Base-by-base conservation (phyloP, 352 stramenopile genomes). In the Phytophthora macrochlamydospora region DNA sequence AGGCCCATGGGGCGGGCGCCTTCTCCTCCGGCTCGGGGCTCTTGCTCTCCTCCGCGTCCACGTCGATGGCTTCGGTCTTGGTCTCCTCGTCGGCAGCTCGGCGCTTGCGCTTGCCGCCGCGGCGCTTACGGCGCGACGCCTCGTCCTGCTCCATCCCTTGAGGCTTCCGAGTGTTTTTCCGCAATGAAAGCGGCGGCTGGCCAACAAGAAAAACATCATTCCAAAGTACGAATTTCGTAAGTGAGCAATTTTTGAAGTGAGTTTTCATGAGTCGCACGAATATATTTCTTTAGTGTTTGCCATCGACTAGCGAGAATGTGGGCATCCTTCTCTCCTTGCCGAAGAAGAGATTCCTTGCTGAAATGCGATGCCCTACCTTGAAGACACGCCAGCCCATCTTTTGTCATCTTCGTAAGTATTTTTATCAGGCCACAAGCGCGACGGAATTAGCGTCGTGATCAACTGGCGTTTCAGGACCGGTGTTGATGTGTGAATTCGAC, bases 1-100 rank as follows among this genome's bases (percentile, higher is more conserved):
- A 93, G n/a, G 57, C 75, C 85, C 85, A 93, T 56, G 85, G 65
- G 18, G 57, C 59, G 8, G 63, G 48, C 5, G 52, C 58, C 8
- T 68, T 53, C 30, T 69, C 32, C 32, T 73, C 18, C 8, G 38
- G 18, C 28, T 67, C 46, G 33, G 14, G 31, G 32, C 24, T 37
- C 30, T 33, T 46, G 6, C 48, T 55, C 14, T 31, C 14, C 2
- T 61, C 48, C 28, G 63, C 51, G 48, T 38, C 43, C 43, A 63
- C 40, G 8, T 8, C 54, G 18, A 24, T 31, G 32, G 12, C 51
- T 24, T 13, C 53, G 32, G 45, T 63, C 46, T 72, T 61, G 50
- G 24, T 33, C 58, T 67, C 53, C 28, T 75, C 53, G 2, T 73
- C 51, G 38, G 43, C 67, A 9, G 56, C 52, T 38, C 52, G 73